Conservation (phyloP, 1,284 basidiomycete species). For the Microbotryum saponariae region DNA sequence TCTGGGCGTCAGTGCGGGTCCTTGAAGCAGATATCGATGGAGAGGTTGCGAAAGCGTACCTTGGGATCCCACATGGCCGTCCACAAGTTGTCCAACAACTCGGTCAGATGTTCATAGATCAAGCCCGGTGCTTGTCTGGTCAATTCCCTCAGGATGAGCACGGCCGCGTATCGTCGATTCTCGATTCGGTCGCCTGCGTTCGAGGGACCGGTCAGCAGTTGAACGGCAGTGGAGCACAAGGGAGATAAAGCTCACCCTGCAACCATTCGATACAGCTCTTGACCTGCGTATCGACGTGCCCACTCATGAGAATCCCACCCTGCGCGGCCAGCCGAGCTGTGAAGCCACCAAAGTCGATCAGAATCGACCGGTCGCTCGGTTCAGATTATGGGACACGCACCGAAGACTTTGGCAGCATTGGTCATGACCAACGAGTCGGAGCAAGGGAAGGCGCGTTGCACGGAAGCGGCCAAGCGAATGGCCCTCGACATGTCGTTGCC, state of each 20-base stretch:
- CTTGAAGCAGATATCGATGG: background rate
- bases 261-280: slow-evolving; percentile 40
- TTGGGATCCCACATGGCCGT: slow-evolving; percentile 71
- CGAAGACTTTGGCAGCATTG: slow-evolving; percentile 39
- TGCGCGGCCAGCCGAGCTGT: slow-evolving; percentile 36
- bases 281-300: slow-evolving; percentile 38
- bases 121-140: slow-evolving; percentile 75
- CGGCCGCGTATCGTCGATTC: slow-evolving; percentile 68
- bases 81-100: slow-evolving; percentile 85
- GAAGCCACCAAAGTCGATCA: background rate
- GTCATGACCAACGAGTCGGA: slow-evolving; percentile 39
- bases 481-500: slow-evolving; percentile 38
- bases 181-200: slow-evolving; percentile 45
- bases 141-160: slow-evolving; percentile 82
- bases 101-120: slow-evolving; percentile 66
- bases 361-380: background rate
- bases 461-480: slow-evolving; percentile 36
- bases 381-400: slow-evolving; percentile 8
- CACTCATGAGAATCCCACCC: slow-evolving; percentile 36
- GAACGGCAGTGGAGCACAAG: too few relatives aligned
- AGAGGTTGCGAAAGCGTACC: background rate
- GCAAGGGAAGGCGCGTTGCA: slow-evolving; percentile 38
- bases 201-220: too few relatives aligned
- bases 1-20: slow-evolving; percentile 45
- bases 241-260: slow-evolving; percentile 27